Evolutionary conservation across 495 filamentous ascomycete genomes (phyloP).

Genomic region (Xylaria venustula): DNA sequence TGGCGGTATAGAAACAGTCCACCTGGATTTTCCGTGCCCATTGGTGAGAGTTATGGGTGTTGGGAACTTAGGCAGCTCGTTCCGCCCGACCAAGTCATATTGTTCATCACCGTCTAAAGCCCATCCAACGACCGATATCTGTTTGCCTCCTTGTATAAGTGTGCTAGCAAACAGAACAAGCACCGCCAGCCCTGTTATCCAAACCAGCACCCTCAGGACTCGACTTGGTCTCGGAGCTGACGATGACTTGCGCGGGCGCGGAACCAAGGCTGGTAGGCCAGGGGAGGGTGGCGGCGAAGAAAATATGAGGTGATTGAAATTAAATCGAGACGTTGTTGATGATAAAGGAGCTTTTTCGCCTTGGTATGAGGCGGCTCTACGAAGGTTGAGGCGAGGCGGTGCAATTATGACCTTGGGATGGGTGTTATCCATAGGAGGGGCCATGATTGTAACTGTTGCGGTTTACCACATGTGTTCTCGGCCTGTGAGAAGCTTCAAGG

Average conservation of each 20-base stretch:
- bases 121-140: slow-evolving; percentile 33
- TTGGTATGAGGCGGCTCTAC: slow-evolving; percentile 47
- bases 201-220: slow-evolving; percentile 44
- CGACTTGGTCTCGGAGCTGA: slow-evolving; percentile 44
- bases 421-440: slow-evolving; percentile 48
- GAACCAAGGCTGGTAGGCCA: slow-evolving; percentile 62
- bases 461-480: slow-evolving; percentile 1
- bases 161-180: slow-evolving; percentile 15
- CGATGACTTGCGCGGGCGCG: slow-evolving; percentile 54
- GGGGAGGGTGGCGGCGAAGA: slow-evolving; percentile 59
- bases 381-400: slow-evolving; percentile 50
- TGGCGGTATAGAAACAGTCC: slow-evolving; percentile 69
- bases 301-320: slow-evolving; percentile 61
- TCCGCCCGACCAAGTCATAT: slow-evolving; percentile 53
- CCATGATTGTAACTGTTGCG: slow-evolving; percentile 30
- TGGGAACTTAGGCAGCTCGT: slow-evolving; percentile 53
- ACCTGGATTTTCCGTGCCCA: slow-evolving; percentile 54
- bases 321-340: slow-evolving; percentile 57
- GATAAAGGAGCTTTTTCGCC: slow-evolving; percentile 49
- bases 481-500: slow-evolving; percentile 23
- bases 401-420: slow-evolving; percentile 51
- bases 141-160: slow-evolving; percentile 27
- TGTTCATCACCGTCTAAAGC: slow-evolving; percentile 27
- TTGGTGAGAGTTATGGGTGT: slow-evolving; percentile 60
- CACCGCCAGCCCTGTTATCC: slow-evolving; percentile 32